Percentiles rank a stretch among this genome's conserved stretches.
Evolutionary conservation across 805 yeast species (phyloP).

Genomic region (Myxozyma udenii): DNA sequence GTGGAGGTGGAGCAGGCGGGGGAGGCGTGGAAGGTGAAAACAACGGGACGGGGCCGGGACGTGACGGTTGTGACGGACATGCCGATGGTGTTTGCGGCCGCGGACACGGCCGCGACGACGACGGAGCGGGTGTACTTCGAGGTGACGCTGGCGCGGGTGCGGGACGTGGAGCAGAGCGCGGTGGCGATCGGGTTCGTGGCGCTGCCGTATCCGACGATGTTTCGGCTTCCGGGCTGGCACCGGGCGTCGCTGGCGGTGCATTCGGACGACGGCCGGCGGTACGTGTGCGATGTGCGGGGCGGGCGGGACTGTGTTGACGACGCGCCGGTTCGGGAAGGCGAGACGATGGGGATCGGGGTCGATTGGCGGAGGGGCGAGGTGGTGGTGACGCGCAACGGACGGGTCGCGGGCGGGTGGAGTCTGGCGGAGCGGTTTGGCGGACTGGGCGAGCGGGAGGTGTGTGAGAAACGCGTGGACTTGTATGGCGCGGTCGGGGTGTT

Average conservation of each 20-base stretch:
- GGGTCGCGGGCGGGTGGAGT: slow-evolving; percentile 31
- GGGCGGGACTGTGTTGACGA: slow-evolving; percentile 29
- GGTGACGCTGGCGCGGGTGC: slow-evolving; percentile 27
- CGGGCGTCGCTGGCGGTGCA: slow-evolving; percentile 35
- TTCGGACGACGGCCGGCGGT: slow-evolving; percentile 34
- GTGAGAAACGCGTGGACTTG: too few relatives aligned
- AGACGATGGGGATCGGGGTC: slow-evolving; percentile 34
- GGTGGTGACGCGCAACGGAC: slow-evolving; percentile 30
- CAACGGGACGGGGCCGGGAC: too few relatives aligned
- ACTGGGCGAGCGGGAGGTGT: slow-evolving; percentile 16
- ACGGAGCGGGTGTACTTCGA: too few relatives aligned
- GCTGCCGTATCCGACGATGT: slow-evolving; percentile 33
- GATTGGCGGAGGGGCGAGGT: slow-evolving; percentile 29
- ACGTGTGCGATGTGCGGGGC: slow-evolving; percentile 30
- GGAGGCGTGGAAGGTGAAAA: too few relatives aligned
- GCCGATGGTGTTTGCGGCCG: slow-evolving; percentile 14
- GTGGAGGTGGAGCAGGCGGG: too few relatives aligned
- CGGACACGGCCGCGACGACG: too few relatives aligned
- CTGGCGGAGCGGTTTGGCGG: slow-evolving; percentile 25
- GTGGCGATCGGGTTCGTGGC: slow-evolving; percentile 34
- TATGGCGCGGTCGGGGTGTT: slow-evolving; percentile 34
- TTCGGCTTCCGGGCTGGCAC: slow-evolving; percentile 36
- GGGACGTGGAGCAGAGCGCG: slow-evolving; percentile 28
- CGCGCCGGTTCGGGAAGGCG: slow-evolving; percentile 25
- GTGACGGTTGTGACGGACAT: slow-evolving; percentile 12